Conservation (phyloP, 225 moss, liverwort and hornwort genomes). For the Straminergon stramineum region DNA sequence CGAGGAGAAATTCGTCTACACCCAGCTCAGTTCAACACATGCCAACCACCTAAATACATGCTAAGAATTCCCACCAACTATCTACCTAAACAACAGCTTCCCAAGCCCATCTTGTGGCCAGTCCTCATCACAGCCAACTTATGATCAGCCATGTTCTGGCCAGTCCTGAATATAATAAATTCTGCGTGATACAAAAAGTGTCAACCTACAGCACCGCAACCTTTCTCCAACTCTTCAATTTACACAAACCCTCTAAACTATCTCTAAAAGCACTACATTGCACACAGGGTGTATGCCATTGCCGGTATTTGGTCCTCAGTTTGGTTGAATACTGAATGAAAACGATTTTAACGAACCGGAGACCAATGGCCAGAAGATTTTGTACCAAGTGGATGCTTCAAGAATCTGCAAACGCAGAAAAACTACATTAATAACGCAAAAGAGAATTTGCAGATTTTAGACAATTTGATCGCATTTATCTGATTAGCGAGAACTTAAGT, state of each 20-base stretch:
- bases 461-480: neutral
- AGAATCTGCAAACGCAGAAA: neutral
- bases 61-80: neutral
- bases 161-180: neutral
- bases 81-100: neutral
- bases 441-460: neutral
- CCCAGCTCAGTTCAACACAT: neutral
- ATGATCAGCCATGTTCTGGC: neutral
- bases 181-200: neutral
- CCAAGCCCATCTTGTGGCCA: neutral
- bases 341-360: neutral
- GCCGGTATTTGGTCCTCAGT: neutral
- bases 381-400: neutral
- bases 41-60: neutral
- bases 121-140: neutral
- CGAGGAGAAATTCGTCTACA: neutral
- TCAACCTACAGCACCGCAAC: neutral
- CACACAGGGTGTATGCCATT: neutral
- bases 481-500: neutral
- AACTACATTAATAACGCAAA: neutral
- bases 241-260: conserved; percentile 11
- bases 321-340: neutral
- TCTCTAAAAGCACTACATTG: neutral
- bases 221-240: conserved; percentile 5
- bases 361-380: neutral